These are phyloP conservation scores for Lumnitzera littorea DNA, from an alignment of 345 rosid genomes.

Conservation along the genomic window DNA sequence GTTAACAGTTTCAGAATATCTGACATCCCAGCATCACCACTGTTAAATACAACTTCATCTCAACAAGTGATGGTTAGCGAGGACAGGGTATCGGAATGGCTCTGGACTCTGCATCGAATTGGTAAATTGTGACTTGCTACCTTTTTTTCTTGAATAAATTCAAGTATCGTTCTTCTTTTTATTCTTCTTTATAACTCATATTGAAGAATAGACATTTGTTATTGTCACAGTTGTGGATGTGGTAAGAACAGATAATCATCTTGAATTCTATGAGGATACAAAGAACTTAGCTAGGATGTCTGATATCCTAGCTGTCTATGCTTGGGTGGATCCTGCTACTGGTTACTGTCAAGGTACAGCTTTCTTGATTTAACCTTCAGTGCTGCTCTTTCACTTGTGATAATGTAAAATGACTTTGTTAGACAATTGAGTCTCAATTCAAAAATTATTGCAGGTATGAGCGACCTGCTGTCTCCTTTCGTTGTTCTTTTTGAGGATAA, in stretches of 20 bases:
- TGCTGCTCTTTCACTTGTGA: background rate
- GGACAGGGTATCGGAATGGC: slow-evolving; percentile 82
- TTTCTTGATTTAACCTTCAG: slow-evolving; percentile 3
- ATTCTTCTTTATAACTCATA: slow-evolving; percentile 4
- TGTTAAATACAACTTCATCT: slow-evolving; percentile 33
- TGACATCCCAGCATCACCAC: slow-evolving; percentile 47
- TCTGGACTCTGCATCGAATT: slow-evolving; percentile 86
- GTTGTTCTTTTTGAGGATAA: slow-evolving; percentile 88
- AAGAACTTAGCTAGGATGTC: slow-evolving; percentile 89
- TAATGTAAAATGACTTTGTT: no score
- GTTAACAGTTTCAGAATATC: slow-evolving; percentile 50
- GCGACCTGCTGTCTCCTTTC: slow-evolving; percentile 89
- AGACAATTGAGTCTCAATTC: background rate
- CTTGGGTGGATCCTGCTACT: slow-evolving; percentile 93
- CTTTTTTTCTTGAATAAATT: no score
- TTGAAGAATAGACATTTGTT: slow-evolving; percentile 12
- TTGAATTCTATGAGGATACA: slow-evolving; percentile 79
- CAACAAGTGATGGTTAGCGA: slow-evolving; percentile 32
- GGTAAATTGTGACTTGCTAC: slow-evolving; percentile 29
- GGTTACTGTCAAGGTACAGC: slow-evolving; percentile 93
- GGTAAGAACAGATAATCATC: slow-evolving; percentile 90
- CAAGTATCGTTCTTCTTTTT: background rate
- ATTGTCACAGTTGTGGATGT: slow-evolving; percentile 74
- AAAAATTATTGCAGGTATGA: slow-evolving; percentile 61
- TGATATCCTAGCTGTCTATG: slow-evolving; percentile 92